Conservation (phyloP, 1,284 basidiomycete genomes). For the Cutaneotrichosporon sp. region DNA sequence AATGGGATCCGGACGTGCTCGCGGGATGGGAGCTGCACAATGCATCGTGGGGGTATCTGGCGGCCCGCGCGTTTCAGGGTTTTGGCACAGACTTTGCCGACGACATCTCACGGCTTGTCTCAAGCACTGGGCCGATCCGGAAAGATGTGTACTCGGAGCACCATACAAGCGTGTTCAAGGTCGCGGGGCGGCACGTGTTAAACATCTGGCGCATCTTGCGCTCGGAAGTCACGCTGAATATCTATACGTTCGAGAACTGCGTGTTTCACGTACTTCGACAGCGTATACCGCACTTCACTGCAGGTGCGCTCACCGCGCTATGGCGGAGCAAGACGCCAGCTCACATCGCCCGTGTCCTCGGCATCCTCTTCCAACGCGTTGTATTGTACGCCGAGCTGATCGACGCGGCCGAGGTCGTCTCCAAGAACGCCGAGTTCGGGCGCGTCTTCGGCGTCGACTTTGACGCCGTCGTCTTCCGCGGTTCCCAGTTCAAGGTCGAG, state of each 20-base stretch:
- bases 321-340: constrained; percentile 63
- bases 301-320: constrained; percentile 69
- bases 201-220: constrained; percentile 93
- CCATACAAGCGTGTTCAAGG: constrained; percentile 77
- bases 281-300: constrained; percentile 76
- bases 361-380: constrained; percentile 65
- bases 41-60: constrained; percentile 86
- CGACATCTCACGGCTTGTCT: constrained; percentile 67
- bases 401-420: constrained; percentile 74
- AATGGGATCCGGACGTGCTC: constrained; percentile 86
- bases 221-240: constrained; percentile 72
- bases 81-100: constrained; percentile 67
- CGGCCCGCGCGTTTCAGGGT: constrained; percentile 61
- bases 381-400: constrained; percentile 72
- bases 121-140: constrained; percentile 51
- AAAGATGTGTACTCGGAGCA: constrained; percentile 71
- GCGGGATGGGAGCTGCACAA: constrained; percentile 89
- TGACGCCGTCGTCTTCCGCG: constrained; percentile 88
- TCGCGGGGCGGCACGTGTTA: constrained; percentile 83
- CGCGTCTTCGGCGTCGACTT: constrained; percentile 97
- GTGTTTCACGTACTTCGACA: constrained; percentile 72
- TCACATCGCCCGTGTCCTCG: constrained; percentile 61
- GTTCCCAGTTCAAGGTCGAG: constrained; percentile 98
- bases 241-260: constrained; percentile 88
- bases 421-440: constrained; percentile 94